phyloP scores from a whole-genome alignment of 495 filamentous ascomycete genomes.

The Bathelium albidoporum region DNA sequence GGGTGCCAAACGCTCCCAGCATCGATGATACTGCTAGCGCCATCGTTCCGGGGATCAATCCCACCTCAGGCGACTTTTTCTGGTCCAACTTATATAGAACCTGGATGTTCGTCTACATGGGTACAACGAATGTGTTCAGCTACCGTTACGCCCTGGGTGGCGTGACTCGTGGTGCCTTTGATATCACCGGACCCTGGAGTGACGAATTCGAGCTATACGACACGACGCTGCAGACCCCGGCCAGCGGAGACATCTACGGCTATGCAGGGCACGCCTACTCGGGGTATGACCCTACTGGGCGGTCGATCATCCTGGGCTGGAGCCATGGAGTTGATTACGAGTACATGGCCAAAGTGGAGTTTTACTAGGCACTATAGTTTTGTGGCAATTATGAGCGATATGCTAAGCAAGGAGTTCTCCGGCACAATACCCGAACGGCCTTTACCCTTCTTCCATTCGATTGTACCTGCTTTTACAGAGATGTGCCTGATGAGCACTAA shows the following conservation, averaged over 20 bases:
- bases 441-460: not conserved
- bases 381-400: no score
- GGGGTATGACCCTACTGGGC: not conserved
- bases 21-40: not conserved
- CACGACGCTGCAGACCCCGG: not conserved
- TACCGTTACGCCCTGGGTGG: not conserved
- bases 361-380: not conserved
- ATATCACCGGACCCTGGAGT: not conserved
- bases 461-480: no score
- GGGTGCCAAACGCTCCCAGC: not conserved
- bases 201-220: not conserved
- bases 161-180: not conserved
- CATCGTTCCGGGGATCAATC: not conserved
- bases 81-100: not conserved
- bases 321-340: not conserved
- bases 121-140: not conserved
- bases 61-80: constrained; percentile 1
- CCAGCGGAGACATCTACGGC: not conserved
- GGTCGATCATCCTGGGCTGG: not conserved
- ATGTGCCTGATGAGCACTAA: no score
- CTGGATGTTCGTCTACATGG: constrained; percentile 3
- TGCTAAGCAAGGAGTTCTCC: not conserved
- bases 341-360: constrained; percentile 1
- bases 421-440: not conserved
- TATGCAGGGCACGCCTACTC: not conserved